Conservation (phyloP, 441 rosid genomes). For the Pelargonium australe region DNA sequence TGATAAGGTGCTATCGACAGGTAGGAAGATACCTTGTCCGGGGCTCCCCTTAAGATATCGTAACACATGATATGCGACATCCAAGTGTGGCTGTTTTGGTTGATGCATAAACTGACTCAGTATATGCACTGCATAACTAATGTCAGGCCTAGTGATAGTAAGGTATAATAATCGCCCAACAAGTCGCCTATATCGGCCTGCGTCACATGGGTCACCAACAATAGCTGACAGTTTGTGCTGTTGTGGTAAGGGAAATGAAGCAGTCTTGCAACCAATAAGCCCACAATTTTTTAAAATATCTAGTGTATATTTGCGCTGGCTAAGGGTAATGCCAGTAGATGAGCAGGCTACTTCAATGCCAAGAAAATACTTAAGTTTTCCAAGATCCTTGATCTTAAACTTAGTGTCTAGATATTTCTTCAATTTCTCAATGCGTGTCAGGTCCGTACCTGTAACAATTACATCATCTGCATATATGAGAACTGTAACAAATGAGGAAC, state of each 20-base stretch:
- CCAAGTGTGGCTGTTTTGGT: neutral
- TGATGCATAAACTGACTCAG: too few species aligned
- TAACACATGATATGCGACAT: neutral
- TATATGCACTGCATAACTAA: neutral
- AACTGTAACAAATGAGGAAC: neutral
- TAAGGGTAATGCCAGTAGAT: neutral
- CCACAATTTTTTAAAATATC: neutral
- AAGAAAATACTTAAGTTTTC: conserved; percentile 15
- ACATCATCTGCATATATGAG: conserved; percentile 20
- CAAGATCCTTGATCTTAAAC: conserved; percentile 17
- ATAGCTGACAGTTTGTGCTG: neutral
- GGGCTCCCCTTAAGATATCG: neutral
- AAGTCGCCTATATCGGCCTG: too few species aligned
- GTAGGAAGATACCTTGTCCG: neutral
- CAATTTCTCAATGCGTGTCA: neutral
- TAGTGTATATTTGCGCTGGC: neutral
- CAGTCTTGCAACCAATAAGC: neutral
- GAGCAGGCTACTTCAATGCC: neutral
- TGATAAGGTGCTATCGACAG: neutral
- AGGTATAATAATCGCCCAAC: neutral
- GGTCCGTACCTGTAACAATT: conserved; percentile 1
- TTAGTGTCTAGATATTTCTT: neutral
- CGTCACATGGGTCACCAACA: neutral
- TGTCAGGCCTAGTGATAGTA: neutral
- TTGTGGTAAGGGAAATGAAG: neutral